Base-by-base conservation (phyloP, 129 eudicot genomes). In the Tagetes patula region DNA sequence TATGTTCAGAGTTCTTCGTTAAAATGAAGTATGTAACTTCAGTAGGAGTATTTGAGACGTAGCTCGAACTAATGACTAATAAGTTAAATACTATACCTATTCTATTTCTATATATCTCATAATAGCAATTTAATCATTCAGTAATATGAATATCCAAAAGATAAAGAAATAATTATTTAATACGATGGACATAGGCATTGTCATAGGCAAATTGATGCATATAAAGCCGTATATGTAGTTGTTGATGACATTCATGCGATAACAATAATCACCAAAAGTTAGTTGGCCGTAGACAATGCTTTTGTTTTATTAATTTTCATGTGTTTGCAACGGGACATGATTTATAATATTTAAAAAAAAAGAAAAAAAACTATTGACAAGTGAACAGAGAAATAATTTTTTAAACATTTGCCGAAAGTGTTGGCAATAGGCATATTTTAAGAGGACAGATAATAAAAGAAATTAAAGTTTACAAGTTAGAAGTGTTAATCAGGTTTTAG, bases 171-270 rank as follows among this genome's bases (percentile, higher is more conserved):
- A 33, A 59, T 33, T 33, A 33, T 32, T 33, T 59, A 14, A 59
- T 64, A 63, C 43, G 55, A 61, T 31, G 13, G 1, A 46, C 4
- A 52, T 65, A 75, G 72, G 62, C 40, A 37, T 48, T 30, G 47
- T 3, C 31, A 33, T 60, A 41, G 53, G 32, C 33, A 54, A 34
- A 54, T 55, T 76, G 45, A 54, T 43, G 74, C 74, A 54, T 66
- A 67, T 67, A 76, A 66, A 67, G 73, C 74, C 68, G 67, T 34
- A 13, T 53, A 14, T 14, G 66, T 47, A 75, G 74, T 76, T 30
- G 80, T 76, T 76, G 67, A 55, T 73, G 77, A 73, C 48, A 53
- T 41, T 76, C 59, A 75, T 65, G 78, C 42, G 13, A 54, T 36
- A 27, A 34, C 20, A 30, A 52, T 47, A 74, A 53, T 41, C 10